Base-by-base conservation (phyloP, 257 asterid genomes). In the Prunella vulgaris region DNA sequence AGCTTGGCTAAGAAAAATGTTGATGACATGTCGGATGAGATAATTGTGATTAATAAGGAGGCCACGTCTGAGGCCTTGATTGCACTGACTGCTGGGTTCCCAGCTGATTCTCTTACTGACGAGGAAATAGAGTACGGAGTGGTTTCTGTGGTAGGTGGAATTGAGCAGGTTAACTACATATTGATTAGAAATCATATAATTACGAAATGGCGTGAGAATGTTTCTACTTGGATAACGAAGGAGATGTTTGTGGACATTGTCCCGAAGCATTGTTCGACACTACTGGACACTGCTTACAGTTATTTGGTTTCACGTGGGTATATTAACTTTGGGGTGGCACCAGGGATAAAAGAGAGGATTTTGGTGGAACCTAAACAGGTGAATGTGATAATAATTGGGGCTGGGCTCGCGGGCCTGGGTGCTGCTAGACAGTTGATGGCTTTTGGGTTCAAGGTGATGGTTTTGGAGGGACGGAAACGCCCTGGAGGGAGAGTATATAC, bases 391-490 rank as follows among this genome's bases (percentile, higher is more conserved):
- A 87, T 94, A 48, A 78, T 94, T 64, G 97, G 99, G 71, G 97
- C 97, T 0, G 97, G 99, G 70, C 85, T 94, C 0, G 90, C 99
- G 0, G 99, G 99, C 24, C 78, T 94, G 83, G 96, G 96, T 74
- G 97, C 97, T 24, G 97, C 99, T 1, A 84, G 99, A 82, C 97
- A 94, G 93, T 81, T 94, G 90, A 81, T 94, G 92, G 54, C 88
- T 25, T 83, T 89, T 60, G 97, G 99, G 75, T 94, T 89, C 73
- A 94, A 85, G 84, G 97, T 90, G 33, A 84, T 79, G 13, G 90
- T 90, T 64, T 77, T 93, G 76, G 99, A 93, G 81, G 99, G 96
- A 53, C 80, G 93, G 75, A 83, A 84, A 66, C 95, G 97, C 46
- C 88, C 96, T 2, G 95, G 99, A 44, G 99, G 99, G 75, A 83